phyloP scores from a whole-genome alignment of 345 rosid species.

The Firmiana major region DNA sequence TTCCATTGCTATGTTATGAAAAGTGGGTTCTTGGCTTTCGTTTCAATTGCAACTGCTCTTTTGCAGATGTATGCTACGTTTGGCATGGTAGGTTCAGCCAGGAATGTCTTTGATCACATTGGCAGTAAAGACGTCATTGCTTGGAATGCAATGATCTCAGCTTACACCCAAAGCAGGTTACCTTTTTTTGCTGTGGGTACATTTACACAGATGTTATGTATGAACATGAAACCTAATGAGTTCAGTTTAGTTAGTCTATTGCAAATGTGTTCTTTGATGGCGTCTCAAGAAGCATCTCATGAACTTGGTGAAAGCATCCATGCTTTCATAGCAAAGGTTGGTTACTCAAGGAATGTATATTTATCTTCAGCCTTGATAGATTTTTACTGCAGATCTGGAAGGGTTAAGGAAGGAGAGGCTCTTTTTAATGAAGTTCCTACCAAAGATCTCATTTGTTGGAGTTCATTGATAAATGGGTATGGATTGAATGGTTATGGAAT shows the following conservation, averaged over 20 bases:
- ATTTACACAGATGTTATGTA: constrained; percentile 28
- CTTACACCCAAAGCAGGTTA: constrained; percentile 18
- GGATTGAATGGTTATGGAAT: constrained; percentile 31
- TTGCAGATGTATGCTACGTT: constrained; percentile 22
- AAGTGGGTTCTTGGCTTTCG: constrained; percentile 21
- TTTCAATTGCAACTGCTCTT: constrained; percentile 29
- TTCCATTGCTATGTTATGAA: constrained; percentile 24
- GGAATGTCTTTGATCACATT: constrained; percentile 24
- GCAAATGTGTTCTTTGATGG: constrained; percentile 29
- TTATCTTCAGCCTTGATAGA: constrained; percentile 30
- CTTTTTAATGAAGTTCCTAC: constrained; percentile 23
- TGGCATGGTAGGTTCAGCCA: constrained; percentile 21
- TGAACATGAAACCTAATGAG: constrained; percentile 25
- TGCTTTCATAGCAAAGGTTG: constrained; percentile 8
- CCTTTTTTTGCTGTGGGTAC: constrained; percentile 20
- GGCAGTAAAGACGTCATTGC: constrained; percentile 25
- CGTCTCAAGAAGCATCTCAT: constrained; percentile 15
- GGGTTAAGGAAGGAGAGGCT: constrained; percentile 20
- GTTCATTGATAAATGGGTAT: constrained; percentile 30
- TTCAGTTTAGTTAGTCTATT: constrained; percentile 26
- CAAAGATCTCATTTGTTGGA: constrained; percentile 36
- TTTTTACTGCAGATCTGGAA: constrained; percentile 36
- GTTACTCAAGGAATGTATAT: constrained; percentile 15
- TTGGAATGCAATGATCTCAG: constrained; percentile 33
- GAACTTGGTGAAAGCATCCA: constrained; percentile 27